Percentiles rank a stretch among this genome's conserved stretches.
Evolutionary conservation across 208 protist species (phyloP).

Genomic region (Crithidia acanthocephali): DNA sequence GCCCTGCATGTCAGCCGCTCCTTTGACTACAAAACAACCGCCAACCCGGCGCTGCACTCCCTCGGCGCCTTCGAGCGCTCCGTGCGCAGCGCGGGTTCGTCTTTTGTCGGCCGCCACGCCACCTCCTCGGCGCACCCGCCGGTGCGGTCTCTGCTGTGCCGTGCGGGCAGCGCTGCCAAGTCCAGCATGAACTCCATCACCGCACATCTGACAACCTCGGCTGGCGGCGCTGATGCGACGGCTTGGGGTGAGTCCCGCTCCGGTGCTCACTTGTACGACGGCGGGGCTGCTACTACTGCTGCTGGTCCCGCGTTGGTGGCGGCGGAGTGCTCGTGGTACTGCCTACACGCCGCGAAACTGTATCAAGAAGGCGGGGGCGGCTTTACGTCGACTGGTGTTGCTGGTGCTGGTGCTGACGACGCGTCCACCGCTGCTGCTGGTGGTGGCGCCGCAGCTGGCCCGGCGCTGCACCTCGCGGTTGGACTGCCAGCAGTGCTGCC

Average conservation of each 20-base stretch:
- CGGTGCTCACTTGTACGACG: conserved; percentile 1
- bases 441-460: background rate
- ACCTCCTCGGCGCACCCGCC: conserved; percentile 1
- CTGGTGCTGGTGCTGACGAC: background rate
- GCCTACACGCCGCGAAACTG: conserved; percentile 41
- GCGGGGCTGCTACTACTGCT: background rate
- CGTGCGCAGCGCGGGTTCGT: conserved; percentile 27
- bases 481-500: background rate
- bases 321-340: conserved; percentile 49
- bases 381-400: background rate
- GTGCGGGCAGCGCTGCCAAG: conserved; percentile 5
- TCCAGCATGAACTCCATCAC: conserved; percentile 22
- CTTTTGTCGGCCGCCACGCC: background rate
- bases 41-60: conserved; percentile 33
- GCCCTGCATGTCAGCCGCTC: conserved; percentile 37
- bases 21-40: conserved; percentile 37
- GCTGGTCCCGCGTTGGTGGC: too few relatives aligned
- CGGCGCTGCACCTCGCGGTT: background rate
- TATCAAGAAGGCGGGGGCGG: conserved; percentile 18
- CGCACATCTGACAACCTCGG: background rate
- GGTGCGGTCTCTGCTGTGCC: conserved; percentile 11
- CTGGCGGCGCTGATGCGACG: conserved; percentile 13
- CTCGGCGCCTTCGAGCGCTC: conserved; percentile 26
- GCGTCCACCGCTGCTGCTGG: background rate
- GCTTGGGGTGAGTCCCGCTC: background rate